A percentile compares a stretch with the other conserved stretches of the same genome.
Evolutionary conservation across 2,329 filamentous ascomycete species (phyloP).

Genomic region (Cordyceps farinosa): DNA sequence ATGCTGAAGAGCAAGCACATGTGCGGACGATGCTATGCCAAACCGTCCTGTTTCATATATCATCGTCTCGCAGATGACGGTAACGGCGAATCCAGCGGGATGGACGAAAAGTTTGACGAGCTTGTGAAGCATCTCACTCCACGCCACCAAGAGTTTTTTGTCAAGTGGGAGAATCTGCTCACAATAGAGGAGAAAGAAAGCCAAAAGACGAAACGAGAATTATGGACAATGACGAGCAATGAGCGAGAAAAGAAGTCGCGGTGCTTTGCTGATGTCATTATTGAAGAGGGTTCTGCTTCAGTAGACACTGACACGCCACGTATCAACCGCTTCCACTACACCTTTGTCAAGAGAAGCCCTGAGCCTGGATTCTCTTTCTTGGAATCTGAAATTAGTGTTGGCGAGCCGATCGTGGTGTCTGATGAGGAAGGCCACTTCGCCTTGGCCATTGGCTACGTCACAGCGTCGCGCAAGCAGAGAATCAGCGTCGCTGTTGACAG

Average conservation of each 20-base stretch:
- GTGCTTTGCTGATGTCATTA: constrained; percentile 83
- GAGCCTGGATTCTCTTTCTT: constrained; percentile 72
- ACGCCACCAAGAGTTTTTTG: constrained; percentile 76
- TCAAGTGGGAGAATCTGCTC: constrained; percentile 89
- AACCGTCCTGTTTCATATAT: constrained; percentile 87
- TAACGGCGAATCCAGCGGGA: constrained; percentile 73
- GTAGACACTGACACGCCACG: constrained; percentile 69
- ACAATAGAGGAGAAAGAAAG: constrained; percentile 93
- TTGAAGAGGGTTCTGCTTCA: constrained; percentile 70
- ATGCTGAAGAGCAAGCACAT: constrained; percentile 81
- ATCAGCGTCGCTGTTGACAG: constrained; percentile 90
- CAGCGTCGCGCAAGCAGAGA: constrained; percentile 66
- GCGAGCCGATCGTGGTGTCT: constrained; percentile 93
- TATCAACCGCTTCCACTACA: constrained; percentile 90
- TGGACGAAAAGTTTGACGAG: constrained; percentile 78
- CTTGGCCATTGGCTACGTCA: constrained; percentile 86
- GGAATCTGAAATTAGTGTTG: constrained; percentile 81
- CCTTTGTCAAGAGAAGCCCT: constrained; percentile 68
- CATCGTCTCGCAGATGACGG: constrained; percentile 87
- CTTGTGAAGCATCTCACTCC: constrained; percentile 73
- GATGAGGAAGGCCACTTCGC: constrained; percentile 95
- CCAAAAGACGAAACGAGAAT: constrained; percentile 79
- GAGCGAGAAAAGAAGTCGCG: constrained; percentile 85
- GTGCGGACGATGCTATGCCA: constrained; percentile 86
- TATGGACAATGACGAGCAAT: constrained; percentile 92